Evolutionary conservation across 2,329 filamentous ascomycete genomes (phyloP).

Genomic region (Colletotrichum shisoi): DNA sequence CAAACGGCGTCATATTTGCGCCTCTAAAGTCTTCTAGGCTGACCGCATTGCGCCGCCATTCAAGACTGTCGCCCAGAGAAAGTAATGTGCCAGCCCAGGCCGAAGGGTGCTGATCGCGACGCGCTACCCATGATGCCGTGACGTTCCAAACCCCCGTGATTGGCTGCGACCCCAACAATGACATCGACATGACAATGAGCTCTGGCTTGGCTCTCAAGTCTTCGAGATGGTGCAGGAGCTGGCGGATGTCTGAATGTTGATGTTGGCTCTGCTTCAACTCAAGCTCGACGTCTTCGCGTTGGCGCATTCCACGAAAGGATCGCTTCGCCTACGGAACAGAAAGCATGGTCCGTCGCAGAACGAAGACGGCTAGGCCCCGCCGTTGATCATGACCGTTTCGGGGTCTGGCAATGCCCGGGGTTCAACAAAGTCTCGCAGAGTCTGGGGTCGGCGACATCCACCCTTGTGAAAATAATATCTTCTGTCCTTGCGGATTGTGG

Average conservation of each 20-base stretch:
- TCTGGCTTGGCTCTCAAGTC: conserved; percentile 24
- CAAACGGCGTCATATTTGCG: conserved; percentile 21
- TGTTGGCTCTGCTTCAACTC: conserved; percentile 1
- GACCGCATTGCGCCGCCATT: conserved; percentile 31
- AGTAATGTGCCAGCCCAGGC: conserved; percentile 24
- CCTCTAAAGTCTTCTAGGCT: conserved; percentile 27
- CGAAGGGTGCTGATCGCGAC: conserved; percentile 33
- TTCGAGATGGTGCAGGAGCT: background rate
- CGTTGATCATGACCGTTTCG: conserved; percentile 25
- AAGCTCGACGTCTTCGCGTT: background rate
- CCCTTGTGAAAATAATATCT: conserved; percentile 18
- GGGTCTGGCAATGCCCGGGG: conserved; percentile 26
- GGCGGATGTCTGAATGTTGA: background rate
- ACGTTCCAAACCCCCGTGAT: conserved; percentile 21
- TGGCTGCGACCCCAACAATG: conserved; percentile 31
- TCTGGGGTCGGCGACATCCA: conserved; percentile 28
- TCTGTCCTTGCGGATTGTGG: conserved; percentile 21
- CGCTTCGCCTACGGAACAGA: background rate
- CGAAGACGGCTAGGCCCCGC: conserved; percentile 18
- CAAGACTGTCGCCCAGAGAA: conserved; percentile 25
- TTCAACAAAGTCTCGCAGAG: conserved; percentile 34
- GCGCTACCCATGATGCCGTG: conserved; percentile 32
- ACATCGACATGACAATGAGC: conserved; percentile 33
- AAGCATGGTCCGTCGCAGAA: conserved; percentile 3
- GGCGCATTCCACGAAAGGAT: background rate